phyloP scores from a whole-genome alignment of 2,329 filamentous ascomycete species.

The Alternaria sp. region DNA sequence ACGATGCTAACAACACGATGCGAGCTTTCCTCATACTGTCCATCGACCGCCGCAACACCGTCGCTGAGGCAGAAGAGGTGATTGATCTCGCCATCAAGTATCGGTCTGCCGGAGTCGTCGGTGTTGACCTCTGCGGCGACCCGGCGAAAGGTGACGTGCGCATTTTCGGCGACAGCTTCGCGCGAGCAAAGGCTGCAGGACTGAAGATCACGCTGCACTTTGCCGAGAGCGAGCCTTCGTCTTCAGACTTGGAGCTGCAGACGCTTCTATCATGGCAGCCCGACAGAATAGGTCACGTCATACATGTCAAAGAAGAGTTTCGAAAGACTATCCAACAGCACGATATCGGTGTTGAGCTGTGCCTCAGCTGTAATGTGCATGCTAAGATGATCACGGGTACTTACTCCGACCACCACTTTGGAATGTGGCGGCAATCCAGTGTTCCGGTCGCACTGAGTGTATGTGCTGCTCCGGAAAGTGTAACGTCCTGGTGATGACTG shows the following conservation, averaged over 20 bases:
- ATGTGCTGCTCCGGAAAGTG: slow-evolving; percentile 48
- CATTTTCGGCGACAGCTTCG: slow-evolving; percentile 67
- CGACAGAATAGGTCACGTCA: slow-evolving; percentile 78
- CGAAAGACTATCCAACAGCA: slow-evolving; percentile 63
- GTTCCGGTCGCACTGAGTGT: slow-evolving; percentile 70
- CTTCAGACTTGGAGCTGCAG: slow-evolving; percentile 66
- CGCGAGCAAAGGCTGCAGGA: slow-evolving; percentile 61
- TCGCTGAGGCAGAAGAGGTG: slow-evolving; percentile 67
- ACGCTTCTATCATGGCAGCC: slow-evolving; percentile 72
- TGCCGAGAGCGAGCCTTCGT: slow-evolving; percentile 70
- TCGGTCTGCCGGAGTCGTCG: slow-evolving; percentile 67
- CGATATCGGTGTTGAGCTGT: slow-evolving; percentile 75
- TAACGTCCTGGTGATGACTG: slow-evolving; percentile 13
- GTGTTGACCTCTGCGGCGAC: slow-evolving; percentile 81
- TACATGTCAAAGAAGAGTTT: slow-evolving; percentile 71
- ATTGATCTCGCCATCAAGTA: slow-evolving; percentile 69
- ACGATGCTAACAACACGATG: slow-evolving; percentile 54
- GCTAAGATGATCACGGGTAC: slow-evolving; percentile 75
- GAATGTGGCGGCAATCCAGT: slow-evolving; percentile 70
- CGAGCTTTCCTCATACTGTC: slow-evolving; percentile 75
- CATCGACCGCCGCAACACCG: slow-evolving; percentile 71
- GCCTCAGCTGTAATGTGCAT: slow-evolving; percentile 81
- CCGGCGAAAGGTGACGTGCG: slow-evolving; percentile 69
- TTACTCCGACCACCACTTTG: slow-evolving; percentile 77
- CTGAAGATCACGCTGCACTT: slow-evolving; percentile 79